Conservation (phyloP, 129 eudicot genomes). For the Flaveria robusta region DNA sequence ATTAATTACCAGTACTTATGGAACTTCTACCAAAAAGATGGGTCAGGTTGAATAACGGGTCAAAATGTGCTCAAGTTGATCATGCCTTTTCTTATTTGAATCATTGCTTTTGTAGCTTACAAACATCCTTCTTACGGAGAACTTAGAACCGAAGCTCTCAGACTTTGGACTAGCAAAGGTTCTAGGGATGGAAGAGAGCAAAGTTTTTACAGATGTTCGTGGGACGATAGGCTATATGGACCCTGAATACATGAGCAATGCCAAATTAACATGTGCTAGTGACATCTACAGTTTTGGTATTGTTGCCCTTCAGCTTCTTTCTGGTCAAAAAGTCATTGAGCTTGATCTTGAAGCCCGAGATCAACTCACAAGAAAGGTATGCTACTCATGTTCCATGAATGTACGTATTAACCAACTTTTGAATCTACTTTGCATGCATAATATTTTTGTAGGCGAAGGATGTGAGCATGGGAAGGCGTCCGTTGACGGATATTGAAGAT, state of each 20-base stretch:
- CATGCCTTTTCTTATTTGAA: not conserved
- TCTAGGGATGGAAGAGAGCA: slow-evolving; percentile 78
- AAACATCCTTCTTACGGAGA: slow-evolving; percentile 71
- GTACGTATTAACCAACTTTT: not conserved
- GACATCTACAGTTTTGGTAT: slow-evolving; percentile 82
- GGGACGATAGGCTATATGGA: slow-evolving; percentile 91
- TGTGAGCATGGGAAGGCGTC: slow-evolving; percentile 67
- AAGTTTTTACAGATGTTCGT: slow-evolving; percentile 75
- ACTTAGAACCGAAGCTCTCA: slow-evolving; percentile 70
- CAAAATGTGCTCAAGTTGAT: not conserved
- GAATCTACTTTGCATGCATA: not conserved
- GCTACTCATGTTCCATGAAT: not conserved
- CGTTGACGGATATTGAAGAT: slow-evolving; percentile 66
- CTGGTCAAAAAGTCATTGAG: slow-evolving; percentile 78
- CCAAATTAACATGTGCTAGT: slow-evolving; percentile 79
- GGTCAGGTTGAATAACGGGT: not conserved
- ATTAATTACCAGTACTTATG: too few species aligned
- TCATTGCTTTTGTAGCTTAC: slow-evolving; percentile 48
- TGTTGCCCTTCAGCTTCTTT: slow-evolving; percentile 72
- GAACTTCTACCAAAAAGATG: not conserved
- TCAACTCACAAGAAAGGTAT: slow-evolving; percentile 74
- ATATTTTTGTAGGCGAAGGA: slow-evolving; percentile 64
- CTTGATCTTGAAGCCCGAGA: slow-evolving; percentile 77
- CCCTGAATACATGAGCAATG: slow-evolving; percentile 89
- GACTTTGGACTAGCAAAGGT: slow-evolving; percentile 80